Base-by-base conservation (phyloP, 108 stramenopile genomes). In the Nitzschia inconspicua region DNA sequence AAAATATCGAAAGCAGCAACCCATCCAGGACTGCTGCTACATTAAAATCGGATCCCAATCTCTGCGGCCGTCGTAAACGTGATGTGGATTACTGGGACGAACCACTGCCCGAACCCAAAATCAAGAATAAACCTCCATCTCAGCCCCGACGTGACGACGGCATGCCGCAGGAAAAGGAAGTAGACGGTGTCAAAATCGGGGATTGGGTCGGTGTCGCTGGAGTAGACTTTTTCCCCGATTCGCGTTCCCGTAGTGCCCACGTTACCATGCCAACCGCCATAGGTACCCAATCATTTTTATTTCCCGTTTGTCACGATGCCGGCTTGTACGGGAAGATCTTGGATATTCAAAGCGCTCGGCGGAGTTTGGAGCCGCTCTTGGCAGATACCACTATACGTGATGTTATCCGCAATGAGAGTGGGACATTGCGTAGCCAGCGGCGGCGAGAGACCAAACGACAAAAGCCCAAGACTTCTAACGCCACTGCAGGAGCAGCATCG, bases 221-320 rank as follows among this genome's bases (percentile, higher is more conserved):
- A 44, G 61, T 89, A 0, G 91, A 93, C 57, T 52, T 93, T 24
- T 77, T 68, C 37, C 65, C 79, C 35, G 58, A 72, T 13, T 60
- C 60, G 56, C 79, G 87, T 11, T 69, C 72, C 13, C 73, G 88
- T 8, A 56, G 54, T 8, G 72, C 79, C 25, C 78, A 88, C 54
- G 80, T 84, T 10, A 20, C 66, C n/a, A 52, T 59, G 4, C 73
- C 85, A 13, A 57, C 68, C 14, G 79, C 82, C 3, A 78, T 93
- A 46, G 76, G 78, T 37, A 67, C 72, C n/a, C 72, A 79, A 35
- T 83, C 75, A 5, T 93, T 93, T 60, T 74, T 89, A 39, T 93
- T 89, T 71, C 88, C 91, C 9, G 68, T 93, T 16, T 88, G 91
- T 68, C 88, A 93, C 53, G 91, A 93, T 73, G 69, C 76, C 3